Evolutionary conservation across 768 basidiomycete species (phyloP), one percentile per base, ranked within the genome.

Genomic region (Boletellus ananas): DNA sequence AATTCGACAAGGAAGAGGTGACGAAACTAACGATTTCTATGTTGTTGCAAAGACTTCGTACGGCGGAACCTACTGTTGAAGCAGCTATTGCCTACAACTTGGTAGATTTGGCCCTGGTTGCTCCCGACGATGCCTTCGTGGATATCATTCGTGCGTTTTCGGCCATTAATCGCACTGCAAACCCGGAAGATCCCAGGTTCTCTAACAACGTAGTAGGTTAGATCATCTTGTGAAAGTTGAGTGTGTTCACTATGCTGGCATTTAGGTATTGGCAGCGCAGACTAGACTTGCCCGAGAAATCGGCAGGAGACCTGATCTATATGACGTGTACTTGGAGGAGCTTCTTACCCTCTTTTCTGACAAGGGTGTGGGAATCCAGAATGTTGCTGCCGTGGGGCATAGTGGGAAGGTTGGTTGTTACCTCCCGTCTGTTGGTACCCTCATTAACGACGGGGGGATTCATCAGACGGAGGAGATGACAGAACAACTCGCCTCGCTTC

Each of bases 51-150:
- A 80, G 92, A 6, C 72, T 95, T 18, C 81, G 89, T 21, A 81
- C 83, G 18, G 87, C 90, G 3, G 94, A 96, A 59, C 85, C 90
- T 0, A 82, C 84, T 0, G 87, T 92, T 14, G 93, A 97, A 67
- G 90, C 93, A 21, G 87, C 90, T 1, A 94, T 96, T 52, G 87
- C 92, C 2, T 87, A 88, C 62, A 94, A 93, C 61, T 76, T 98
- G 12, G 93, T 94, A 7, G 91, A 94, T 51, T 75, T 98, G 16
- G 94, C 92, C 1, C 73, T 94, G 36, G 77, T 79, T 42, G 88
- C 91, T 0, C 85, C 89, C 1, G 79, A 84, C 52, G 78, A 76
- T 47, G 79, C 90, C 3, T 92, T 97, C 59, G 67, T 79, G 20
- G 94, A 98, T 52, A 86, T 95, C 51, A 84, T 93, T 44, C 77